These are phyloP conservation scores for Botrytis hyacinthi DNA, from an alignment of 2,329 filamentous ascomycete species.

Conservation along the genomic window DNA sequence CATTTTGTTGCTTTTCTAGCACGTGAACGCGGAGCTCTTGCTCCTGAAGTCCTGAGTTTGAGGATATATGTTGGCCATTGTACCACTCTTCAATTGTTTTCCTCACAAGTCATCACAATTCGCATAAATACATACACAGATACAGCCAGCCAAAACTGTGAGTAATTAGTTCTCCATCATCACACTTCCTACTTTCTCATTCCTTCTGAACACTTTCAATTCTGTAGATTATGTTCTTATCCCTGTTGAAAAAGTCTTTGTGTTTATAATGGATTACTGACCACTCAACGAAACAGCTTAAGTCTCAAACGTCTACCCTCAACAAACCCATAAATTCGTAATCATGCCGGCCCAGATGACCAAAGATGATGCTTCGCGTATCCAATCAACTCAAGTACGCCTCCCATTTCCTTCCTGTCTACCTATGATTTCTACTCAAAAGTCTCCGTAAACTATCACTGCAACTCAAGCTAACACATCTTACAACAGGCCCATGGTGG, in stretches of 20 bases:
- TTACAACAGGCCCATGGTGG: neutral
- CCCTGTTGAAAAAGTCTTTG: no score
- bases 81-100: neutral
- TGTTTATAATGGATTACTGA: neutral
- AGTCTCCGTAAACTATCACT: no score
- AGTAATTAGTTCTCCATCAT: neutral
- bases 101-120: neutral
- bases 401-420: neutral
- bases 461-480: neutral
- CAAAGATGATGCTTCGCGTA: neutral
- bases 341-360: neutral
- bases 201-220: neutral
- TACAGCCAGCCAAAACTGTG: neutral
- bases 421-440: neutral
- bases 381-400: neutral
- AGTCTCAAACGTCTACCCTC: neutral
- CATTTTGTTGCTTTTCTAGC: neutral
- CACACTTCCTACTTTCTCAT: neutral
- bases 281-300: neutral
- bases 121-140: neutral
- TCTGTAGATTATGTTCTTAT: neutral
- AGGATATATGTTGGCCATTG: neutral
- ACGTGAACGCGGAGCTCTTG: neutral
- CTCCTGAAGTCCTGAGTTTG: neutral
- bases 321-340: neutral